Evolutionary conservation across 2,329 filamentous ascomycete genomes (phyloP).

Genomic region (Elsinoe necatrix): DNA sequence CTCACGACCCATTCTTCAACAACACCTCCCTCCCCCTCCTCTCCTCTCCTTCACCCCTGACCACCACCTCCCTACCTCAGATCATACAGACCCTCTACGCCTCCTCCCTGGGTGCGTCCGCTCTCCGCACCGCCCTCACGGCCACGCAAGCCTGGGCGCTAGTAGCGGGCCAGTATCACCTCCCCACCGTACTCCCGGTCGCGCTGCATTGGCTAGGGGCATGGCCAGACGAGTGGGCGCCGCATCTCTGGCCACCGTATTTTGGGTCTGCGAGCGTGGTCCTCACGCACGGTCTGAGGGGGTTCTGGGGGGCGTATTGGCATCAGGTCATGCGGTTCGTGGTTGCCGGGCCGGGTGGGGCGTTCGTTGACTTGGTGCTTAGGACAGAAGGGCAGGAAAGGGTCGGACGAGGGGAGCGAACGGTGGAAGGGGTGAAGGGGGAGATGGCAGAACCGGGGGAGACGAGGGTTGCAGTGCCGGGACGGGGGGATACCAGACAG

Average conservation of each 20-base stretch:
- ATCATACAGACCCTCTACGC: conserved; percentile 16
- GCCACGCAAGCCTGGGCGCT: conserved; percentile 24
- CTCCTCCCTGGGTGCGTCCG: conserved; percentile 9
- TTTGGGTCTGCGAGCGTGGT: conserved; percentile 24
- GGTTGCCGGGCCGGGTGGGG: conserved; percentile 23
- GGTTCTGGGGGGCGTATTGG: conserved; percentile 28
- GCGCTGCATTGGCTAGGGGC: conserved; percentile 20
- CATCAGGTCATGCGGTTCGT: conserved; percentile 27
- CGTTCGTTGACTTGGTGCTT: conserved; percentile 20
- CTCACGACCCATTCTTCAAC: conserved; percentile 24
- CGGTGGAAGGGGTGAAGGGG: too few relatives aligned
- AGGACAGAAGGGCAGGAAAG: conserved; percentile 4
- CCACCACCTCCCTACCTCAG: conserved; percentile 8
- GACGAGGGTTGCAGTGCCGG: too few relatives aligned
- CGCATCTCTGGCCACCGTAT: conserved; percentile 25
- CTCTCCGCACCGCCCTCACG: conserved; percentile 21
- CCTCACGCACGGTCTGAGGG: conserved; percentile 22
- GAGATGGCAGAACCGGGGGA: too few relatives aligned
- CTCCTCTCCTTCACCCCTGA: neutral
- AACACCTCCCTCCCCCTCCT: conserved; percentile 18
- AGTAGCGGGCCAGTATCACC: conserved; percentile 23
- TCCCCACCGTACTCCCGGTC: conserved; percentile 21
- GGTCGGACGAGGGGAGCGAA: neutral
- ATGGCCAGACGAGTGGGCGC: conserved; percentile 21
- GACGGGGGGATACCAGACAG: neutral